Evolutionary conservation across 2,329 filamentous ascomycete genomes (phyloP).

Genomic region (Curvularia hawaiiensis): DNA sequence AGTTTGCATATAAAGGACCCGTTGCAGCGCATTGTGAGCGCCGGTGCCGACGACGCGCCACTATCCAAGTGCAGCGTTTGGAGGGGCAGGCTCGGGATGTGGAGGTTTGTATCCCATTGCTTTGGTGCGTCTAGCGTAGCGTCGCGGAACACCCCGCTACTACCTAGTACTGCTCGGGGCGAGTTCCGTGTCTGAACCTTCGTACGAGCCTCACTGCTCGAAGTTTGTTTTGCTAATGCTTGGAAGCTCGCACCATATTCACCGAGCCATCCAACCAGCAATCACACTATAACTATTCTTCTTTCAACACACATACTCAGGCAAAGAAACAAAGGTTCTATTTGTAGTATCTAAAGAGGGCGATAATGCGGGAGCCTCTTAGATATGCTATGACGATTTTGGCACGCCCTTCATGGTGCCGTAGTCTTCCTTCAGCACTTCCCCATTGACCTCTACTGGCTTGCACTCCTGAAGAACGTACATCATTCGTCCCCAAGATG

Average conservation of each 20-base stretch:
- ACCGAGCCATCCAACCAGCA: not conserved
- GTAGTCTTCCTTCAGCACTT: conserved; percentile 37
- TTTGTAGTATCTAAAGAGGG: not conserved
- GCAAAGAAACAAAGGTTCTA: not conserved
- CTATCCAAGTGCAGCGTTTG: conserved; percentile 4
- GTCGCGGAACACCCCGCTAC: not conserved
- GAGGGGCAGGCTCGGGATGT: conserved; percentile 28
- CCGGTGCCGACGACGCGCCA: conserved; percentile 12
- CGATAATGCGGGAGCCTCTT: not conserved
- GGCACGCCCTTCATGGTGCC: conserved; percentile 40
- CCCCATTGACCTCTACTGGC: conserved; percentile 32
- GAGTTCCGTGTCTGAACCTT: not conserved
- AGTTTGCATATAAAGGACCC: conserved; percentile 25
- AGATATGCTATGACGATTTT: conserved; percentile 25
- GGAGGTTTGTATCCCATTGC: conserved; percentile 12
- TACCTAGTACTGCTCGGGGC: not conserved
- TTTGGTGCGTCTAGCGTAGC: not conserved
- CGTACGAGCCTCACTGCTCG: not conserved
- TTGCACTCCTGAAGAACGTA: conserved; percentile 40
- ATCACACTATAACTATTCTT: not conserved
- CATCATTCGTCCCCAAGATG: conserved; percentile 39
- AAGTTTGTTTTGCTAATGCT: not conserved
- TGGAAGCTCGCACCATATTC: not conserved
- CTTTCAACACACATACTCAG: not conserved
- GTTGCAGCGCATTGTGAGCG: conserved; percentile 17